phyloP scores from a whole-genome alignment of 345 rosid species.

The Turnera subulata region DNA sequence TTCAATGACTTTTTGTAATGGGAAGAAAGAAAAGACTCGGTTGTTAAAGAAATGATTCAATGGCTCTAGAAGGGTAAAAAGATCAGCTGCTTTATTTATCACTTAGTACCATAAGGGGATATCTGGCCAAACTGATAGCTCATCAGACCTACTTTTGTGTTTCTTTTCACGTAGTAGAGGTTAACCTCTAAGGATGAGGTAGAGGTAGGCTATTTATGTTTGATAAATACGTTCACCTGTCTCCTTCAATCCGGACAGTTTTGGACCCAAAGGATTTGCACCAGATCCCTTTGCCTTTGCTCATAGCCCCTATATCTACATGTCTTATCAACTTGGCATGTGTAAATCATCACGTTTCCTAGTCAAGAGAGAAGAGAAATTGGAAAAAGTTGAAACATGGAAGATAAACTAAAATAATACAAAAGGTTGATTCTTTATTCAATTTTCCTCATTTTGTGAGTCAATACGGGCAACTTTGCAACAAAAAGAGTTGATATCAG shows the following conservation, averaged over 20 bases:
- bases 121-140: too few species aligned
- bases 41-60: slow-evolving; percentile 6
- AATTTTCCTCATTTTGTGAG: not conserved
- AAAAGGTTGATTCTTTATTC: too few species aligned
- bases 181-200: not conserved
- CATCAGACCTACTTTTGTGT: not conserved
- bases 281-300: slow-evolving; percentile 12
- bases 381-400: too few species aligned
- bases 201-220: not conserved
- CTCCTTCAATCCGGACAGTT: slow-evolving; percentile 41
- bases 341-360: not conserved
- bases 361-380: not conserved
- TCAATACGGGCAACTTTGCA: not conserved
- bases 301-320: slow-evolving; percentile 6
- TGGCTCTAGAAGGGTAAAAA: slow-evolving; percentile 4
- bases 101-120: too few species aligned
- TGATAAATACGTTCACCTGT: slow-evolving; percentile 20
- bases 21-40: slow-evolving; percentile 12
- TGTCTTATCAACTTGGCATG: not conserved
- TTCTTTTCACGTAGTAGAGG: not conserved
- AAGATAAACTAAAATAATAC: too few species aligned
- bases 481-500: slow-evolving; percentile 1
- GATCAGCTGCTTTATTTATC: too few species aligned
- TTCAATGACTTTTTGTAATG: slow-evolving; percentile 35
- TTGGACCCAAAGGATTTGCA: slow-evolving; percentile 18